These are phyloP conservation scores for Glaciozyma antarctica DNA, from an alignment of 768 basidiomycete genomes.

Conservation along the genomic window DNA sequence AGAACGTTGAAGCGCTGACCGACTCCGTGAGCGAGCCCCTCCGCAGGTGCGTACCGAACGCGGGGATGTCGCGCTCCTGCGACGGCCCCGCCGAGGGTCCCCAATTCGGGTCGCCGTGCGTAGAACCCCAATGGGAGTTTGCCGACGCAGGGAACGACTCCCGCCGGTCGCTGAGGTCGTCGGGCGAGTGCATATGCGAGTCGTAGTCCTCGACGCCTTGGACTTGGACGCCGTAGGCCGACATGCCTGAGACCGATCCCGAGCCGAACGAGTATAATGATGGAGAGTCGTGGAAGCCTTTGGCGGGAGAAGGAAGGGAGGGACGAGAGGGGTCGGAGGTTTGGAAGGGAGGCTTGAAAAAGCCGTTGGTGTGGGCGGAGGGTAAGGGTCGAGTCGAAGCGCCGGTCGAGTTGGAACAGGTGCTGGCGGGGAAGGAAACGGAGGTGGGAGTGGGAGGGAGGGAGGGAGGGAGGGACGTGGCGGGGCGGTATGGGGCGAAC, in stretches of 20 bases:
- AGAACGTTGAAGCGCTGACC: constrained; percentile 34
- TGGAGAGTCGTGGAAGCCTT: not conserved
- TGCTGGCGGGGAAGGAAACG: constrained; percentile 10
- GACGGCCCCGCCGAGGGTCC: not conserved
- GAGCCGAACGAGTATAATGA: constrained; percentile 11
- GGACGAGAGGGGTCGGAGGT: not conserved
- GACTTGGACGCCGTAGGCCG: constrained; percentile 18
- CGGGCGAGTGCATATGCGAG: constrained; percentile 11
- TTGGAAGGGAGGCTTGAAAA: not conserved
- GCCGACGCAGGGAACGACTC: constrained; percentile 6
- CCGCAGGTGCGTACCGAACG: constrained; percentile 4
- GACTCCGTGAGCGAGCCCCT: constrained; percentile 23
- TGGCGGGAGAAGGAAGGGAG: not conserved
- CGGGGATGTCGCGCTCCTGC: constrained; percentile 10
- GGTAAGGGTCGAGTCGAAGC: constrained; percentile 28
- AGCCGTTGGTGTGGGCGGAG: constrained; percentile 20
- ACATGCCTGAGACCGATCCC: constrained; percentile 14
- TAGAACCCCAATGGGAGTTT: constrained; percentile 5
- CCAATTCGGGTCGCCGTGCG: not conserved
- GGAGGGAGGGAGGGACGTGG: constrained; percentile 16
- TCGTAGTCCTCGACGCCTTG: not conserved
- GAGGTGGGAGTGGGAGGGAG: not conserved
- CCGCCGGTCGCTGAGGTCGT: constrained; percentile 7
- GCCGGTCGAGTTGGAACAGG: constrained; percentile 8
- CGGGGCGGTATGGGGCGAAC: constrained; percentile 36